Evolutionary conservation across 495 filamentous ascomycete genomes (phyloP), one percentile per base, ranked within the genome.

Genomic region (Penicillium herquei): DNA sequence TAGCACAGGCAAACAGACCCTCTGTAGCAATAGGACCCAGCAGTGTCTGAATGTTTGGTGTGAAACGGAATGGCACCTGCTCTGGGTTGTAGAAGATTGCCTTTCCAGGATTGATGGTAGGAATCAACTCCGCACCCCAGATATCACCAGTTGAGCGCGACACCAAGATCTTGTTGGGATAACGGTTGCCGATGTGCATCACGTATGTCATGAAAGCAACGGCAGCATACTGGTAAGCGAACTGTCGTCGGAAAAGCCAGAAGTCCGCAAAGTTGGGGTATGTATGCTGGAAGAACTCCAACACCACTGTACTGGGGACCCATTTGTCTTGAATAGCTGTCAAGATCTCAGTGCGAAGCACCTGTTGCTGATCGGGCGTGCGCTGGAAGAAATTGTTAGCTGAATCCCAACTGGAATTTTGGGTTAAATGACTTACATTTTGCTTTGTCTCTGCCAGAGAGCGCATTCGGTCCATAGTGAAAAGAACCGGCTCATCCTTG

Each of bases 141-240:
- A 99, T 86, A 64, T 95, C 93, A 51, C 95, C 95, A 0, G 89
- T 91, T 21, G 82, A 85, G 32, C 95, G 86, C 37, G 93, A 89
- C 59, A 99, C 92, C 69, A 87, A 85, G 65, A 98, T 85, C 77
- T 98, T 98, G 72, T 92, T 90, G 5, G 95, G 95, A 63, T 90
- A 97, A 52, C 95, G 89, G 63, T 88, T 87, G 69, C 89, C 88
- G 81, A 98, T 97, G 77, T 91, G 90, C 76, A 99, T 89, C 56
- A 95, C 87, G 67, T 96, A 98, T 35, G 95, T 99, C 89, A 99
- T 96, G 77, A 98, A 99, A 11, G 92, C 96, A 52, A 97, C 81
- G 2, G 92, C 87, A n/a, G 94, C 92, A 46, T 96, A 86, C 72
- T 98, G 94, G 74, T 97, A 97, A 31, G 90, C 87, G 71, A 98